Percentiles rank a stretch among this genome's conserved stretches.
phyloP scores from a whole-genome alignment of 352 stramenopile genomes.

The Globisporangium solare region DNA sequence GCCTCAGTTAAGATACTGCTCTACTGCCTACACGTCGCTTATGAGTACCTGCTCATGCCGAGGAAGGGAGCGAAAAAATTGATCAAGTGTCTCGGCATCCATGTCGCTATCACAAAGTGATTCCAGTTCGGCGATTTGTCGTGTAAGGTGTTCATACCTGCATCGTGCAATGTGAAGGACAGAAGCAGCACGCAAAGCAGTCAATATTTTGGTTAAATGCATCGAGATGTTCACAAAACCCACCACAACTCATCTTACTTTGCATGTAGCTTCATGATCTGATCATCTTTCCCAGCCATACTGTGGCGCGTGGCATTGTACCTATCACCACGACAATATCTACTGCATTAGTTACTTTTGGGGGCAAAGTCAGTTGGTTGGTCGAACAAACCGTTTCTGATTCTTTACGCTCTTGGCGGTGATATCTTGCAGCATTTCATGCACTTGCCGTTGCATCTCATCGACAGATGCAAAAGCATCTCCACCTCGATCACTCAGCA shows the following conservation, averaged over 20 bases:
- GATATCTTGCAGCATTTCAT: slow-evolving; percentile 32
- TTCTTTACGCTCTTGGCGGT: slow-evolving; percentile 36
- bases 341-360: too few relatives aligned
- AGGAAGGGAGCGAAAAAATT: slow-evolving; percentile 46
- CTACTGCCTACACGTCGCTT: slow-evolving; percentile 5
- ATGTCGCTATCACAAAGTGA: slow-evolving; percentile 31
- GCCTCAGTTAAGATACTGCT: neutral
- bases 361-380: neutral
- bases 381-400: slow-evolving; percentile 28
- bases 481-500: neutral
- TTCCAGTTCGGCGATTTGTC: slow-evolving; percentile 38
- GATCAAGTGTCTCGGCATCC: slow-evolving; percentile 31
- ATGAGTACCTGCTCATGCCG: slow-evolving; percentile 26
- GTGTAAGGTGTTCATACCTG: slow-evolving; percentile 38
- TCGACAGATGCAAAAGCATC: slow-evolving; percentile 11
- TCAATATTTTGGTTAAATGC: neutral
- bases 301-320: slow-evolving; percentile 25
- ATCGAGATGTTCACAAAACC: neutral
- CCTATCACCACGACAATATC: slow-evolving; percentile 8
- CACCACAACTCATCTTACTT: slow-evolving; percentile 4
- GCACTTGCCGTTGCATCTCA: slow-evolving; percentile 23
- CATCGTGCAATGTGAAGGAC: neutral
- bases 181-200: neutral
- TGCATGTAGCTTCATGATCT: slow-evolving; percentile 13
- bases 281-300: slow-evolving; percentile 23